These are phyloP conservation scores for Metschnikowia proteae DNA, from an alignment of 805 yeast genomes.

Conservation along the genomic window DNA sequence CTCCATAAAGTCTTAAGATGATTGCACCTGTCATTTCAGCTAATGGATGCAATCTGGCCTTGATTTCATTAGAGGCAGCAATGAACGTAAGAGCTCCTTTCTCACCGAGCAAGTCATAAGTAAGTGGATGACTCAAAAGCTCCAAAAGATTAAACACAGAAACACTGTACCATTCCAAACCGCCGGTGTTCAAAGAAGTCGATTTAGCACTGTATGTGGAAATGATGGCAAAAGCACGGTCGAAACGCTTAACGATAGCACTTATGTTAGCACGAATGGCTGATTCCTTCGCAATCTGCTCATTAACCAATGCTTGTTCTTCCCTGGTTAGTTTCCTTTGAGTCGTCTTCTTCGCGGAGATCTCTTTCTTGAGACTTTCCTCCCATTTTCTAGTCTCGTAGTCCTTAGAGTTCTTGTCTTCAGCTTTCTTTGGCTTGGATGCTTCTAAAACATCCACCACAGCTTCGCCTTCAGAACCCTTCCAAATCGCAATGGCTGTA, in stretches of 20 bases:
- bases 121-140: constrained; percentile 35
- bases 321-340: constrained; percentile 72
- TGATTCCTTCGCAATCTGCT: constrained; percentile 62
- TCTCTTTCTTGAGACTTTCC: constrained; percentile 69
- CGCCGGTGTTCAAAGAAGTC: constrained; percentile 6
- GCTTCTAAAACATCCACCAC: constrained; percentile 60
- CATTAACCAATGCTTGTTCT: constrained; percentile 60
- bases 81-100: constrained; percentile 50
- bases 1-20: constrained; percentile 54
- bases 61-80: constrained; percentile 49
- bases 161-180: constrained; percentile 63
- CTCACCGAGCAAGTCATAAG: constrained; percentile 38
- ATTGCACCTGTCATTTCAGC: constrained; percentile 64
- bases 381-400: constrained; percentile 91
- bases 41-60: constrained; percentile 45
- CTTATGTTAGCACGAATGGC: constrained; percentile 48
- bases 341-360: constrained; percentile 52
- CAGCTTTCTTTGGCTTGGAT: constrained; percentile 36
- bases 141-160: constrained; percentile 51
- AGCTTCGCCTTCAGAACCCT: constrained; percentile 62
- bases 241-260: constrained; percentile 31
- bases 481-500: constrained; percentile 60
- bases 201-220: constrained; percentile 47
- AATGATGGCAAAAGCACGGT: constrained; percentile 52
- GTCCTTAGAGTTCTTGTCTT: constrained; percentile 74